Evolutionary conservation across 805 yeast genomes (phyloP).

Genomic region (Candida peoriensis): DNA sequence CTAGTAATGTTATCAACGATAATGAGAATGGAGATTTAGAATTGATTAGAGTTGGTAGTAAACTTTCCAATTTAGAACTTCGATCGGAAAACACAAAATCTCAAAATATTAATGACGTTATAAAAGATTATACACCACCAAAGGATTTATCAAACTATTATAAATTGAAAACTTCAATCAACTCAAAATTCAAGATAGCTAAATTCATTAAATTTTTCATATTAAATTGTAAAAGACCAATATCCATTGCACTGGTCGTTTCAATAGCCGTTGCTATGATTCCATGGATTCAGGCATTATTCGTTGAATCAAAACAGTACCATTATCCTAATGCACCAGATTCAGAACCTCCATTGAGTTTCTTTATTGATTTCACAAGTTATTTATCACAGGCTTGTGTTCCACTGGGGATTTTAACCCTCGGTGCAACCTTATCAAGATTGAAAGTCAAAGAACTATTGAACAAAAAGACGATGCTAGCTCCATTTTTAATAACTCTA

Average conservation of each 20-base stretch:
- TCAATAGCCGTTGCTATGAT: slow-evolving; percentile 73
- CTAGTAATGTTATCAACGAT: no score
- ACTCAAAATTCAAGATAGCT: no score
- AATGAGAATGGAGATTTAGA: no score
- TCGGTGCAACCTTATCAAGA: slow-evolving; percentile 87
- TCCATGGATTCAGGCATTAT: slow-evolving; percentile 79
- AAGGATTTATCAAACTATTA: no score
- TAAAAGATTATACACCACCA: no score
- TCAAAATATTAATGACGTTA: no score
- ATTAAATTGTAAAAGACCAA: slow-evolving; percentile 70
- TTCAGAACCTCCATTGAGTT: slow-evolving; percentile 74
- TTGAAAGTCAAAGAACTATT: slow-evolving; percentile 49
- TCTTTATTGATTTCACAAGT: slow-evolving; percentile 70
- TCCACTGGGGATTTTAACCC: slow-evolving; percentile 74
- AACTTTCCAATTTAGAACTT: no score
- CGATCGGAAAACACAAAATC: no score
- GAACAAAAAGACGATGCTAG: slow-evolving; percentile 19
- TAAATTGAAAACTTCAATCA: no score
- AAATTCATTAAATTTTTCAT: no score
- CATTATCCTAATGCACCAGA: slow-evolving; percentile 74
- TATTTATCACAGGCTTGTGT: slow-evolving; percentile 87
- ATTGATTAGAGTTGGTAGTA: no score
- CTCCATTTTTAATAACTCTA: slow-evolving; percentile 54
- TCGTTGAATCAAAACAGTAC: slow-evolving; percentile 41
- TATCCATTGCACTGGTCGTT: slow-evolving; percentile 61